phyloP scores from a whole-genome alignment of 2,329 filamentous ascomycete species.

The Aspergillus unguis region DNA sequence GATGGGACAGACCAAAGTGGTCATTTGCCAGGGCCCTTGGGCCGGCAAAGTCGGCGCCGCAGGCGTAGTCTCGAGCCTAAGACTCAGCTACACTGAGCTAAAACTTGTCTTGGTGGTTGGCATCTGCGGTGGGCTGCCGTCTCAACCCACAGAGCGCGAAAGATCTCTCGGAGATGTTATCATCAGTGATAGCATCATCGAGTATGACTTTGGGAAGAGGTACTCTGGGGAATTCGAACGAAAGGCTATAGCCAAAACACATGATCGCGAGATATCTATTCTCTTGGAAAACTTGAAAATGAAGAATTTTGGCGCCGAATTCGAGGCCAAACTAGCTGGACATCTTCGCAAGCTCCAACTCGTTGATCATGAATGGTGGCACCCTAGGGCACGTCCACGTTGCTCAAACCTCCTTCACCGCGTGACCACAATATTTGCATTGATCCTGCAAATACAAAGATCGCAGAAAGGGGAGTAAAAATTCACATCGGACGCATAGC shows the following conservation, averaged over 20 bases:
- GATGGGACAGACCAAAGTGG: neutral
- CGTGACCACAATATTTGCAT: neutral
- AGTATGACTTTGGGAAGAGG: constrained; percentile 1
- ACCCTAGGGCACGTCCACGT: too few relatives aligned
- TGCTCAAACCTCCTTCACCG: too few relatives aligned
- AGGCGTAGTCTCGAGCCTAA: neutral
- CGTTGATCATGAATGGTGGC: too few relatives aligned
- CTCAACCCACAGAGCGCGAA: neutral
- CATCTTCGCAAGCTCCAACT: too few relatives aligned
- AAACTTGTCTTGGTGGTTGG: constrained; percentile 1
- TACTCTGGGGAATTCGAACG: neutral
- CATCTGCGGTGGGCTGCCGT: constrained; percentile 2
- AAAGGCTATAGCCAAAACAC: neutral
- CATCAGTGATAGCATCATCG: neutral
- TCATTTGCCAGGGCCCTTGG: neutral
- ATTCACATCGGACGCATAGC: constrained; percentile 10
- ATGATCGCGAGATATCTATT: neutral
- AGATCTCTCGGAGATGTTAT: constrained; percentile 5
- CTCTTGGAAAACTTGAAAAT: neutral
- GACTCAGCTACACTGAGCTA: neutral
- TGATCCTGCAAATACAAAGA: neutral
- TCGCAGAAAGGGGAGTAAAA: neutral
- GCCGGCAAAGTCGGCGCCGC: constrained; percentile 5
- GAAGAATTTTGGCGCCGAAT: neutral
- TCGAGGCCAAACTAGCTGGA: neutral